Conservation (phyloP, 176 grass and related monocot genomes). For the Oryza longistaminata region DNA sequence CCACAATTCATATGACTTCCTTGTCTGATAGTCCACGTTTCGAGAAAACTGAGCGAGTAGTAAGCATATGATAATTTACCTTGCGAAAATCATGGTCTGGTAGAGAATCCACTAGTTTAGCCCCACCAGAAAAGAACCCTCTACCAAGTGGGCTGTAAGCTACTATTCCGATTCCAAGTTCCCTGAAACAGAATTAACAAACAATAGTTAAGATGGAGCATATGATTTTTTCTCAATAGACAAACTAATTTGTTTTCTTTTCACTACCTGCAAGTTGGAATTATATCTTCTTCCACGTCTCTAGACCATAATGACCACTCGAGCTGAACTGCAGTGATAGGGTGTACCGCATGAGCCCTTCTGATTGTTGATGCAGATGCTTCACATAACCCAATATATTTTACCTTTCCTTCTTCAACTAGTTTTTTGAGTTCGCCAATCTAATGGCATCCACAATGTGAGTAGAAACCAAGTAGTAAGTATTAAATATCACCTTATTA, state of each 20-base stretch:
- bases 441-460: not conserved
- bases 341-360: slow-evolving; percentile 49
- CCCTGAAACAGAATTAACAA: not conserved
- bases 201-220: too few relatives aligned
- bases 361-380: slow-evolving; percentile 53
- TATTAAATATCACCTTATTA: too few relatives aligned
- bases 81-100: slow-evolving; percentile 52
- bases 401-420: slow-evolving; percentile 66
- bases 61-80: slow-evolving; percentile 32
- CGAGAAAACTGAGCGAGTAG: too few relatives aligned
- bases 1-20: too few relatives aligned
- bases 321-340: slow-evolving; percentile 40
- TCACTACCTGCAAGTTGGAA: slow-evolving; percentile 37
- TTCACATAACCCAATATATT: slow-evolving; percentile 64
- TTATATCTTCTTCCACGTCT: slow-evolving; percentile 37
- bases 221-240: too few relatives aligned
- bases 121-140: slow-evolving; percentile 33
- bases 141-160: slow-evolving; percentile 46
- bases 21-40: too few relatives aligned
- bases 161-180: slow-evolving; percentile 64
- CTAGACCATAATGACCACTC: slow-evolving; percentile 49
- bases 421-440: slow-evolving; percentile 60
- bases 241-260: too few relatives aligned
- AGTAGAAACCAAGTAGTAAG: not conserved
- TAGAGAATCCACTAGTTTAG: slow-evolving; percentile 46